These are phyloP conservation scores for Zygotorulaspora florentina DNA, from an alignment of 805 yeast genomes.

Conservation along the genomic window DNA sequence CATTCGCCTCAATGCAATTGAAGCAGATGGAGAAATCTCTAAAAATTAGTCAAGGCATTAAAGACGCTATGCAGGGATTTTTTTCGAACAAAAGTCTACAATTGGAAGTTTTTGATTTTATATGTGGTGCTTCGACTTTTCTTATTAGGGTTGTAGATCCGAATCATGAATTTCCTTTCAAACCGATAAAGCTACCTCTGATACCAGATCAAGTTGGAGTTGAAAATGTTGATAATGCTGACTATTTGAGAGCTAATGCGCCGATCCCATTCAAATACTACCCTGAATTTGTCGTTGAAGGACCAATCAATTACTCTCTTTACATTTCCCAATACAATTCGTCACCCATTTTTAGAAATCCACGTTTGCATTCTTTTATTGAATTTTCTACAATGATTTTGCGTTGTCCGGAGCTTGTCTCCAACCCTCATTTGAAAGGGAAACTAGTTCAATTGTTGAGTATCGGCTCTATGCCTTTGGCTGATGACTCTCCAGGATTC, in stretches of 20 bases:
- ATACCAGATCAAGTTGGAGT: slow-evolving; percentile 57
- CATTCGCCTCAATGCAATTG: slow-evolving; percentile 40
- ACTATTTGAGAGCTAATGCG: slow-evolving; percentile 57
- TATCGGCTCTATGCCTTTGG: slow-evolving; percentile 60
- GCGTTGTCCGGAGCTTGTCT: slow-evolving; percentile 78
- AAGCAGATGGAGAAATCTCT: slow-evolving; percentile 46
- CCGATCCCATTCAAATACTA: slow-evolving; percentile 75
- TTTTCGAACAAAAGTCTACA: slow-evolving; percentile 56
- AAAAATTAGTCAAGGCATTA: slow-evolving; percentile 40
- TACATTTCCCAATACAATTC: slow-evolving; percentile 52
- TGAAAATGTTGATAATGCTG: slow-evolving; percentile 72
- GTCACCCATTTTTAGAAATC: slow-evolving; percentile 53
- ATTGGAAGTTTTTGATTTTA: slow-evolving; percentile 66
- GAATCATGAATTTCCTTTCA: slow-evolving; percentile 53
- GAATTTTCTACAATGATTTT: slow-evolving; percentile 71
- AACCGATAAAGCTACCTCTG: slow-evolving; percentile 49
- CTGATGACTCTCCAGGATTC: slow-evolving; percentile 64
- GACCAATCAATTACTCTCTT: slow-evolving; percentile 66
- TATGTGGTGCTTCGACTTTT: slow-evolving; percentile 71
- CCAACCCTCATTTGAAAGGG: slow-evolving; percentile 91
- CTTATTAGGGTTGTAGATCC: slow-evolving; percentile 73
- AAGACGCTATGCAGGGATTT: slow-evolving; percentile 59
- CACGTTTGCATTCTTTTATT: slow-evolving; percentile 53
- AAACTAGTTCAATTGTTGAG: slow-evolving; percentile 76
- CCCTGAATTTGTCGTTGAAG: slow-evolving; percentile 86